phyloP scores from a whole-genome alignment of 2,329 filamentous ascomycete species.

The Microsporum ferrugineum region DNA sequence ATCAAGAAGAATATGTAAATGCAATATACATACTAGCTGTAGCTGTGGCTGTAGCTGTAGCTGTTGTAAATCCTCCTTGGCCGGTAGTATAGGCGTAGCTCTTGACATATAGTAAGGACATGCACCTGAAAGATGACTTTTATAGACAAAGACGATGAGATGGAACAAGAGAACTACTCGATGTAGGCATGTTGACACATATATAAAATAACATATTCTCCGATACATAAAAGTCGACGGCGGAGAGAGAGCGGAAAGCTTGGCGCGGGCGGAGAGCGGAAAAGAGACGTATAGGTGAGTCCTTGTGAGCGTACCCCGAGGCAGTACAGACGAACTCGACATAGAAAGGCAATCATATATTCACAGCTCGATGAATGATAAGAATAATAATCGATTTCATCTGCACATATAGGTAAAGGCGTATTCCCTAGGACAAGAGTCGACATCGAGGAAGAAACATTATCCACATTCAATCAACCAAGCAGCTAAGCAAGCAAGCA shows the following conservation, averaged over 20 bases:
- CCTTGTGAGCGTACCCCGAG: neutral
- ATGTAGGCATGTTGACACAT: no score
- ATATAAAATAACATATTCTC: no score
- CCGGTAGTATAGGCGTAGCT: no score
- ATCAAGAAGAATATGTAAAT: no score
- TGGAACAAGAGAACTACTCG: no score
- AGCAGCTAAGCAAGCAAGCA: neutral
- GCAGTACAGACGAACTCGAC: neutral
- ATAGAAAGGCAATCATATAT: neutral
- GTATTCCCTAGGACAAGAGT: neutral
- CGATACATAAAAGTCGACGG: neutral
- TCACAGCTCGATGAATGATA: neutral
- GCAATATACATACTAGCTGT: no score
- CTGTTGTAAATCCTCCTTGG: no score
- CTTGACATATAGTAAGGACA: no score
- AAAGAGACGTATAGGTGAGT: neutral
- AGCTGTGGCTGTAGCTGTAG: no score
- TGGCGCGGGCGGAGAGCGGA: neutral
- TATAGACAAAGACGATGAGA: no score
- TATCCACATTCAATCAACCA: neutral
- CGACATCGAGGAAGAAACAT: neutral
- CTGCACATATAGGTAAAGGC: neutral
- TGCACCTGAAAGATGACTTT: no score
- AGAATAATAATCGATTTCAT: neutral
- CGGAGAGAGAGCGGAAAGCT: neutral